Evolutionary conservation across 441 rosid genomes (phyloP), one percentile per base, ranked within the genome.

Genomic region (Rhodomyrtus psidioides): DNA sequence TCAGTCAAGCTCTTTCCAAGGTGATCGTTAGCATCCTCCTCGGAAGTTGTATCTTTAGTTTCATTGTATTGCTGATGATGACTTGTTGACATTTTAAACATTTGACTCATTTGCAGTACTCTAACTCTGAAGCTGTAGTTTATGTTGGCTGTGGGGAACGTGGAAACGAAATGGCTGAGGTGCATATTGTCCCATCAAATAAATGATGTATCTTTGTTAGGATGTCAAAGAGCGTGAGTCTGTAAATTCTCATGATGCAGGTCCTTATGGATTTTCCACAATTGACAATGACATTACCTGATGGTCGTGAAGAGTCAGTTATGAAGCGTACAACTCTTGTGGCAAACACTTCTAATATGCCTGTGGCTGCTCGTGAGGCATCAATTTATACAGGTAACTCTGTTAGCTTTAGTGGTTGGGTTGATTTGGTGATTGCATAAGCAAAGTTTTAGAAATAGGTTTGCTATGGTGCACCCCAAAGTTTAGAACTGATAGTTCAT

Each of bases 141-240:
- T 98, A 98, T 89, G 99, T 96, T 90, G 99, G 99, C 85, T 96
- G 99, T 75, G 99, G 99, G 82, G 99, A 98, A 89, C 91, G 98
- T 89, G 99, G 99, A 93, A 98, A 98, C 88, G 99, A 98, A 92
- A 98, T 98, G 99, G 99, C 99, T 34, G 99, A 98, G 98, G 99
- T 98, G 75, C 27, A 26, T 82, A 88, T 81, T 16, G 79, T 39
- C 86, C 54, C 55, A 53, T 91, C 86, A 89, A 74, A 58, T 51
- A 75, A 55, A 54, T 53, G 79, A 21, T 34, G 46, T 65, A 17
- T 65, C 49, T 70, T 21, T 39, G 16, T 39, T 34, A 70, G 79
- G n/a, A 4, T 70, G 79, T 70, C 76, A 65, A 34, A 30, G 76
- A 65, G 30, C 44, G 10, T 17, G 79, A 39, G 79, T 70, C 39